Percentiles rank a stretch among this genome's conserved stretches.
phyloP scores from a whole-genome alignment of 2,329 filamentous ascomycete species.

The Stachybotrys chartarum region DNA sequence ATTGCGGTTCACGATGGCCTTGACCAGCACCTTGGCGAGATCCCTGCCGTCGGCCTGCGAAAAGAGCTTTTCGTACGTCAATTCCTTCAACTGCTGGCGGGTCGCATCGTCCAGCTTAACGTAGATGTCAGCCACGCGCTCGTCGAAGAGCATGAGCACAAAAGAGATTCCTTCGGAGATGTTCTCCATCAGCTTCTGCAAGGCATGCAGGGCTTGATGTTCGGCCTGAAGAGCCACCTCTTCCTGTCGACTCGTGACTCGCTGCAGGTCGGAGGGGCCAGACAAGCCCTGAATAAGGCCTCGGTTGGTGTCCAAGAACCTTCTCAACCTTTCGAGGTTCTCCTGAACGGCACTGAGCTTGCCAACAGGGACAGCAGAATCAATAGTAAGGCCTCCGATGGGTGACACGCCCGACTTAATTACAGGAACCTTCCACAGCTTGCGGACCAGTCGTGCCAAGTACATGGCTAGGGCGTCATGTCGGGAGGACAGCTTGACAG shows the following conservation, averaged over 20 bases:
- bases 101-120: slow-evolving; percentile 63
- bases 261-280: slow-evolving; percentile 79
- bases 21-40: slow-evolving; percentile 88
- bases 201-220: slow-evolving; percentile 81
- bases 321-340: slow-evolving; percentile 68
- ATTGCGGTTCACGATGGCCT: slow-evolving; percentile 95
- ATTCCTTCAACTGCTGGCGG: slow-evolving; percentile 60
- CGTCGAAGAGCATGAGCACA: slow-evolving; percentile 88
- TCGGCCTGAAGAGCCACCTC: slow-evolving; percentile 90
- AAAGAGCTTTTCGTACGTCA: slow-evolving; percentile 88
- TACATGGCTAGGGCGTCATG: slow-evolving; percentile 87
- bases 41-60: slow-evolving; percentile 73
- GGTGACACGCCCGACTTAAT: slow-evolving; percentile 46
- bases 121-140: slow-evolving; percentile 84
- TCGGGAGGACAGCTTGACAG: slow-evolving; percentile 78
- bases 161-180: slow-evolving; percentile 97
- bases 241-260: slow-evolving; percentile 75
- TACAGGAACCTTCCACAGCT: slow-evolving; percentile 78
- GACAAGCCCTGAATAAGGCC: slow-evolving; percentile 88
- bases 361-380: slow-evolving; percentile 55
- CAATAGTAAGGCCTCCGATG: slow-evolving; percentile 55
- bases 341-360: slow-evolving; percentile 76
- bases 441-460: slow-evolving; percentile 77
- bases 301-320: slow-evolving; percentile 82
- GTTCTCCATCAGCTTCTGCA: slow-evolving; percentile 78